phyloP scores from a whole-genome alignment of 257 asterid species.

The Solanum dulcamara region DNA sequence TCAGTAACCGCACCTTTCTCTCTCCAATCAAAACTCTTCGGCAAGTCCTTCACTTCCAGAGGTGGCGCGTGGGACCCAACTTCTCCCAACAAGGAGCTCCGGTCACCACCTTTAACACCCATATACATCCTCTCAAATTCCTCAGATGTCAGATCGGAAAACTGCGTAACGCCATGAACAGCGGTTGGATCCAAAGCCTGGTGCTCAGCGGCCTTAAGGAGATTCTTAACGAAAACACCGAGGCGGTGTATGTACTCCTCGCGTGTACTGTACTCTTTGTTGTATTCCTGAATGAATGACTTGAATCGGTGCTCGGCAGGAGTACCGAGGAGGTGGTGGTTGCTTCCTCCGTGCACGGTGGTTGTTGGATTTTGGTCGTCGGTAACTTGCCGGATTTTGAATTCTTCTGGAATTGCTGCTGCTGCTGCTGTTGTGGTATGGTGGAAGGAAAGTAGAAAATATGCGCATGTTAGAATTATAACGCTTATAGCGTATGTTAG shows the following conservation, averaged over 20 bases:
- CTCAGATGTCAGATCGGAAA: conserved; percentile 53
- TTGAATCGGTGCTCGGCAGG: conserved; percentile 51
- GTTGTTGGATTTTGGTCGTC: conserved; percentile 3
- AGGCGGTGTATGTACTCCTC: conserved; percentile 84
- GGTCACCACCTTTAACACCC: conserved; percentile 52
- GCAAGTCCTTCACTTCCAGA: conserved; percentile 48
- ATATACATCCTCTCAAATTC: conserved; percentile 68
- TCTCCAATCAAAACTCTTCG: conserved; percentile 87
- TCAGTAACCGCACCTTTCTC: conserved; percentile 88
- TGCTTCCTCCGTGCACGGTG: neutral
- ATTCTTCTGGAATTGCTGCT: conserved; percentile 6
- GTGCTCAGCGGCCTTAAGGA: conserved; percentile 71
- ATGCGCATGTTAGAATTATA: conserved; percentile 42
- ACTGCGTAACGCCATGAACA: conserved; percentile 70
- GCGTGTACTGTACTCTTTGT: conserved; percentile 39
- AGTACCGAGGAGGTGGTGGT: conserved; percentile 47
- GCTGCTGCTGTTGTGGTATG: neutral
- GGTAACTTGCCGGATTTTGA: conserved; percentile 59
- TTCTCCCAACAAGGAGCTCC: neutral
- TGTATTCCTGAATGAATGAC: conserved; percentile 43
- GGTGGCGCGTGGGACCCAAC: conserved; percentile 20
- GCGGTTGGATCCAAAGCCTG: conserved; percentile 90
- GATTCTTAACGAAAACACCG: conserved; percentile 59
- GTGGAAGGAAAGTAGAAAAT: neutral
- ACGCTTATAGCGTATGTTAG: conserved; percentile 19